Evolutionary conservation across 2,329 filamentous ascomycete genomes (phyloP).

Genomic region (Tolypocladium cylindrosporum): DNA sequence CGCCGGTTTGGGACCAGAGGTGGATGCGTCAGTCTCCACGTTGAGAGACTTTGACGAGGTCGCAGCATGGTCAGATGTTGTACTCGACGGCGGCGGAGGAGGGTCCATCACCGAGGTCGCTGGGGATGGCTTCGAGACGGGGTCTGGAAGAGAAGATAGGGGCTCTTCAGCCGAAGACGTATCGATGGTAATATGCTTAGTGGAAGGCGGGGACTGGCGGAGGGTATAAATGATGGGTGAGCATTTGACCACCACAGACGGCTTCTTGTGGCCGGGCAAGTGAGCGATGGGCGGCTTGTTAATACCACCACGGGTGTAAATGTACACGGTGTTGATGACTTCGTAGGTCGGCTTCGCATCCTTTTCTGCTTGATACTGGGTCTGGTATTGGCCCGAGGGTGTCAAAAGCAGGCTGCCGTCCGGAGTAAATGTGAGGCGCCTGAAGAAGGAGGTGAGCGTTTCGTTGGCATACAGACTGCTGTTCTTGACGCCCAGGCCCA

Average conservation of each 20-base stretch:
- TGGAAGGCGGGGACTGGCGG: constrained; percentile 56
- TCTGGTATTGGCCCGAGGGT: constrained; percentile 90
- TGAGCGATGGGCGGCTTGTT: constrained; percentile 95
- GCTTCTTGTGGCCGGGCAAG: constrained; percentile 94
- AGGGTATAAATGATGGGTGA: constrained; percentile 83
- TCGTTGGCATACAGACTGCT: constrained; percentile 92
- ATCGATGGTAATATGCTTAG: constrained; percentile 88
- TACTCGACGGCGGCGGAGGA: constrained; percentile 53
- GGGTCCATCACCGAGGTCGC: constrained; percentile 68
- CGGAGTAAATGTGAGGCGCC: constrained; percentile 85
- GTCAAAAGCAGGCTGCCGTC: constrained; percentile 92
- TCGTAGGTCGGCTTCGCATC: constrained; percentile 72
- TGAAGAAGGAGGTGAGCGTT: constrained; percentile 93
- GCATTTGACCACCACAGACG: constrained; percentile 89
- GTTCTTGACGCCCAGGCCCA: constrained; percentile 62
- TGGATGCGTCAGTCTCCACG: constrained; percentile 34
- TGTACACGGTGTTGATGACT: constrained; percentile 93
- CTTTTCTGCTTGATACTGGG: constrained; percentile 53
- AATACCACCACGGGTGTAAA: constrained; percentile 91
- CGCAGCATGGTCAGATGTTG: constrained; percentile 34
- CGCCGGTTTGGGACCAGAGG: constrained; percentile 54
- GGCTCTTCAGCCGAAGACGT: constrained; percentile 80
- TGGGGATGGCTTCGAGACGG: constrained; percentile 54
- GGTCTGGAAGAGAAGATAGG: constrained; percentile 76
- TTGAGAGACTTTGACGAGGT: constrained; percentile 41